Evolutionary conservation across 164 flowering plant species (phyloP).

Genomic region (Platanus orientalis): DNA sequence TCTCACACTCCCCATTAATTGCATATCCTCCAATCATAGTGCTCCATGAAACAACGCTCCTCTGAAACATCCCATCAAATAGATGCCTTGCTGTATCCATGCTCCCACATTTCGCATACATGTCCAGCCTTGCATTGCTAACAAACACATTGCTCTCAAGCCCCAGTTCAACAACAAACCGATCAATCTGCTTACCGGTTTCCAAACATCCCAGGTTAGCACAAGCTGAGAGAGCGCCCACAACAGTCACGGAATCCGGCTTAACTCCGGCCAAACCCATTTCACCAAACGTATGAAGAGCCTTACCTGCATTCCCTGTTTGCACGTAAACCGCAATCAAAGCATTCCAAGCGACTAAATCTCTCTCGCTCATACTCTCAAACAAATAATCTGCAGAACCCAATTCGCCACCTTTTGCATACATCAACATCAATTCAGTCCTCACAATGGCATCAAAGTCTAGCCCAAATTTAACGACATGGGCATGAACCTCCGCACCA

Average conservation of each 20-base stretch:
- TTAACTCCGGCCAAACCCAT: slow-evolving; percentile 25
- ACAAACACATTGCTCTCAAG: slow-evolving; percentile 28
- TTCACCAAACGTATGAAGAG: slow-evolving; percentile 23
- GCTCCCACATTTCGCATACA: slow-evolving; percentile 39
- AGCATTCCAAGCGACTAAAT: slow-evolving; percentile 49
- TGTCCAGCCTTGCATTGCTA: slow-evolving; percentile 34
- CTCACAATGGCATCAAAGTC: slow-evolving; percentile 30
- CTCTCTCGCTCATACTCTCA: slow-evolving; percentile 27
- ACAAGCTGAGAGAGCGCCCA: slow-evolving; percentile 34
- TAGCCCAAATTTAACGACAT: slow-evolving; percentile 34
- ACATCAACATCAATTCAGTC: slow-evolving; percentile 39
- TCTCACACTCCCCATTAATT: slow-evolving; percentile 33
- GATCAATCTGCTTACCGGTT: slow-evolving; percentile 28
- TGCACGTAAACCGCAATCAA: slow-evolving; percentile 35
- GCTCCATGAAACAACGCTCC: slow-evolving; percentile 46
- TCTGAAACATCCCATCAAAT: slow-evolving; percentile 29
- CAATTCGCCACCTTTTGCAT: slow-evolving; percentile 30
- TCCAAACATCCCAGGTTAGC: slow-evolving; percentile 36
- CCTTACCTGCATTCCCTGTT: slow-evolving; percentile 29
- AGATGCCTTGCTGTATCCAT: slow-evolving; percentile 26
- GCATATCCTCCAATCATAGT: slow-evolving; percentile 42
- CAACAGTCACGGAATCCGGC: slow-evolving; percentile 34
- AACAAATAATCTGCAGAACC: slow-evolving; percentile 32
- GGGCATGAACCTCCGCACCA: slow-evolving; percentile 26
- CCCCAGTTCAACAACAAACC: slow-evolving; percentile 12